Conservation (phyloP, 2,329 filamentous ascomycete genomes). For the Colletotrichum sp. region DNA sequence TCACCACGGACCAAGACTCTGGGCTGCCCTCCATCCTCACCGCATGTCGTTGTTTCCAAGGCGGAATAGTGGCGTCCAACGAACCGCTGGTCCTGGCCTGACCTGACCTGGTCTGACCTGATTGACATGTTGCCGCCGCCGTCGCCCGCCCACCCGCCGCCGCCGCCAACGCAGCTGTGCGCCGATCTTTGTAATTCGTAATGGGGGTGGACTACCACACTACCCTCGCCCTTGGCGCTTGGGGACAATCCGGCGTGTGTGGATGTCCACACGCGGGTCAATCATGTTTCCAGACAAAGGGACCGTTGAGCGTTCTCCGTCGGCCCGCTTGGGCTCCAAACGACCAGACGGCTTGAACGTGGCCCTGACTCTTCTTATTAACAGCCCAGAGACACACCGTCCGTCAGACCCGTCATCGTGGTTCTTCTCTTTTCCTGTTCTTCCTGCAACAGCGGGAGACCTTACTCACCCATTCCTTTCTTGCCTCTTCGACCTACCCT, state of each 20-base stretch:
- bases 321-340: slow-evolving; percentile 14
- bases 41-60: background rate
- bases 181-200: background rate
- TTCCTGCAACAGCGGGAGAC: slow-evolving; percentile 9
- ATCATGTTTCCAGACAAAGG: slow-evolving; percentile 9
- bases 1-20: slow-evolving; percentile 7
- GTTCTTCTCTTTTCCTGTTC: background rate
- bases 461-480: slow-evolving; percentile 12
- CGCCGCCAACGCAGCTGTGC: background rate
- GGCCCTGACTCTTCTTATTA: slow-evolving; percentile 19
- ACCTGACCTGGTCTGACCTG: background rate
- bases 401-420: background rate
- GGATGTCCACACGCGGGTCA: background rate
- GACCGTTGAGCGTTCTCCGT: slow-evolving; percentile 18
- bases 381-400: slow-evolving; percentile 12
- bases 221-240: slow-evolving; percentile 6
- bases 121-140: slow-evolving; percentile 15
- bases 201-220: background rate
- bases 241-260: slow-evolving; percentile 4
- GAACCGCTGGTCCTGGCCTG: background rate
- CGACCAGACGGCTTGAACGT: slow-evolving; percentile 12
- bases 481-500: background rate
- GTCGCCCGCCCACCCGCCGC: background rate
- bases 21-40: background rate
- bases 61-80: background rate